Evolutionary conservation across 176 grass and related monocot genomes (phyloP), one percentile per base, ranked within the genome.

Genomic region (Oryza meyeriana): DNA sequence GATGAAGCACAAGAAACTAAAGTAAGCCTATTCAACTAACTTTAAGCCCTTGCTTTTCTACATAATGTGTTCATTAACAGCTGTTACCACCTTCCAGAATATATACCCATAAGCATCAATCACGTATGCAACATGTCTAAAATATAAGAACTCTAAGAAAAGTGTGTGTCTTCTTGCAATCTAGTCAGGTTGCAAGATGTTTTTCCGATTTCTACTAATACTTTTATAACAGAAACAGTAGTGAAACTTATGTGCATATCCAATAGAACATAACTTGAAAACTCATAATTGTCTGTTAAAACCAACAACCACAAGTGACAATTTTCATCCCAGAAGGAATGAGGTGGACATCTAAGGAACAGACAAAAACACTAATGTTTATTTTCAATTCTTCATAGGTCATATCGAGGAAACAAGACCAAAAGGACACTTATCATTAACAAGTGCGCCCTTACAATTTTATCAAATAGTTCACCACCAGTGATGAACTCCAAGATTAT

Each of bases 401-500:
- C 27, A 26, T 68, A 72, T 38, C 26, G 10, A 72, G 40, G 61
- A 81, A 78, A 45, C 29, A 69, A 70, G 40, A 71, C 12, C 5
- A 31, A 83, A 79, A 79, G 6, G 61, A 72, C 61, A 70, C 14
- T 52, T 78, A 89, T 75, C 31, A 71, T 44, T 61, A 41, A 81
- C 27, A 77, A 85, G 66, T 38, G 14, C 26, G 12, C 18, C 57
- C 85, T 93, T 86, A 98, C 96, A 87, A 95, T 95, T 91, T 95
- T 98, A 89, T 98, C 96, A 73, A 98, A 95, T 69, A 98, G 71
- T 89, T 98, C 96, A 71, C 96, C 96, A 4, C 91, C 96, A 47
- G 96, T 98, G 79, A 98, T 95, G 76, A 88, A 98, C 88, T 98
- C 96, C 29, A 98, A 84, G 70, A 98, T 98, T 75, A 98, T 98